These are phyloP conservation scores for Hordeum pubiflorum DNA, from an alignment of 202 grass and related monocot species.

Conservation along the genomic window DNA sequence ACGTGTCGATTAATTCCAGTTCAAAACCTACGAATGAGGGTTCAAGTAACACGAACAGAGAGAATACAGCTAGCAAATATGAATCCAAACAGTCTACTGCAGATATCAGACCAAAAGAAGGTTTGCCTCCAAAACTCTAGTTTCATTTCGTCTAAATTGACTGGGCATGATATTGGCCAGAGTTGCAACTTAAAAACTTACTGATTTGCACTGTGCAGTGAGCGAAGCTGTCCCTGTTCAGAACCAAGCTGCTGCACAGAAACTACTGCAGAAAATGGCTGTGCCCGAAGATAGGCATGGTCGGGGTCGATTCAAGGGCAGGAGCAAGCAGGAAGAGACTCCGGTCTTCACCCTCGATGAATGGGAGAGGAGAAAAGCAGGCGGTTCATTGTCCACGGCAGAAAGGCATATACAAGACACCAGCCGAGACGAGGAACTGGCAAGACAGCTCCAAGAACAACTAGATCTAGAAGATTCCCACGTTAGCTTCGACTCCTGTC, in stretches of 20 bases:
- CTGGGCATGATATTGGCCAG: not conserved
- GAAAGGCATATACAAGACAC: conserved; percentile 46
- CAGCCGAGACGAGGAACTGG: conserved; percentile 72
- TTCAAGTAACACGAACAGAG: conserved; percentile 28
- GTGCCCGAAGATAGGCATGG: conserved; percentile 36
- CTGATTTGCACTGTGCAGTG: conserved; percentile 30
- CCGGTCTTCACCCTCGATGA: conserved; percentile 85
- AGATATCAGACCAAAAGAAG: conserved; percentile 80
- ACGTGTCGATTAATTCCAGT: conserved; percentile 21
- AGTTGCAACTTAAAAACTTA: not conserved
- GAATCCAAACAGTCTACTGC: conserved; percentile 46
- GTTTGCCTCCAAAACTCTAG: conserved; percentile 17
- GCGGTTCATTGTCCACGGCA: not conserved
- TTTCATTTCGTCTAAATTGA: not conserved
- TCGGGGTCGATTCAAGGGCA: conserved; percentile 55
- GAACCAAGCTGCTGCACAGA: conserved; percentile 89
- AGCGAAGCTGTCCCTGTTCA: conserved; percentile 88
- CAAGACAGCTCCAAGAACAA: conserved; percentile 68
- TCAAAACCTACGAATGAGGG: conserved; percentile 25
- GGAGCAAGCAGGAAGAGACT: conserved; percentile 60
- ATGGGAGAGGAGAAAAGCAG: conserved; percentile 83
- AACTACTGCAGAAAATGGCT: conserved; percentile 88
- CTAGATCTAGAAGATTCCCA: conserved; percentile 70
- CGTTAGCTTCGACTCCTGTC: conserved; percentile 23
- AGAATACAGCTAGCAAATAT: conserved; percentile 3